These are phyloP conservation scores for Gryganskiella cystojenkinii DNA, from an alignment of 192 early-diverging fungal genomes.

Conservation along the genomic window DNA sequence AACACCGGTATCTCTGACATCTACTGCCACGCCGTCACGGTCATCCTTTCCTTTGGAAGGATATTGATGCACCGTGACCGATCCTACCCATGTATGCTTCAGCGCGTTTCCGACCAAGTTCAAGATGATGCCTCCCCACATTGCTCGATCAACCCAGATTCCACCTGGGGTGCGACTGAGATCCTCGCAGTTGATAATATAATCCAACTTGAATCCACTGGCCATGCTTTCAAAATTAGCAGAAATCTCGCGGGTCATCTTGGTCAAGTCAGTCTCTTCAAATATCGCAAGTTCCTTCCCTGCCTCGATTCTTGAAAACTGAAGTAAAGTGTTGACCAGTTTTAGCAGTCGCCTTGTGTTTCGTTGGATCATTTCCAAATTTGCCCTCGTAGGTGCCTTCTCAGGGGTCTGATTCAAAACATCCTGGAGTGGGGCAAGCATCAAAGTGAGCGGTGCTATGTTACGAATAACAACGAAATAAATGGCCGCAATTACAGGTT, in stretches of 20 bases:
- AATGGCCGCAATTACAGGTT: no score
- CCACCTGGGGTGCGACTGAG: conserved; percentile 18
- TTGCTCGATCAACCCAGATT: conserved; percentile 65
- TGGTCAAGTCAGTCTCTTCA: conserved; percentile 56
- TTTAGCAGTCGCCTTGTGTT: conserved; percentile 64
- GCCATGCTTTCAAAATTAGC: conserved; percentile 67
- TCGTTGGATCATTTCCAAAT: conserved; percentile 55
- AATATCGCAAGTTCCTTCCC: conserved; percentile 64
- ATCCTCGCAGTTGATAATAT: conserved; percentile 50
- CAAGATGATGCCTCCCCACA: conserved; percentile 71
- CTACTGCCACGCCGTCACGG: conserved; percentile 46
- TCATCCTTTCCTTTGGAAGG: conserved; percentile 46
- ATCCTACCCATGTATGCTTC: conserved; percentile 61
- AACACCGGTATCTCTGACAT: conserved; percentile 51
- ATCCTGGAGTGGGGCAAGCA: conserved; percentile 65
- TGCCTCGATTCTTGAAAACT: conserved; percentile 65
- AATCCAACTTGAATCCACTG: conserved; percentile 56
- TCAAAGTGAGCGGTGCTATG: conserved; percentile 66
- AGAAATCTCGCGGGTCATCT: conserved; percentile 59
- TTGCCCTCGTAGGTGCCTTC: conserved; percentile 20
- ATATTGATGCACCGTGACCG: conserved; percentile 62
- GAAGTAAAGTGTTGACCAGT: conserved; percentile 66
- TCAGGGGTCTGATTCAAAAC: conserved; percentile 33
- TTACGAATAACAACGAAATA: no score
- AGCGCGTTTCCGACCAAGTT: conserved; percentile 64